Base-by-base conservation (phyloP, 202 grass and related monocot genomes). In the Setaria italica region DNA sequence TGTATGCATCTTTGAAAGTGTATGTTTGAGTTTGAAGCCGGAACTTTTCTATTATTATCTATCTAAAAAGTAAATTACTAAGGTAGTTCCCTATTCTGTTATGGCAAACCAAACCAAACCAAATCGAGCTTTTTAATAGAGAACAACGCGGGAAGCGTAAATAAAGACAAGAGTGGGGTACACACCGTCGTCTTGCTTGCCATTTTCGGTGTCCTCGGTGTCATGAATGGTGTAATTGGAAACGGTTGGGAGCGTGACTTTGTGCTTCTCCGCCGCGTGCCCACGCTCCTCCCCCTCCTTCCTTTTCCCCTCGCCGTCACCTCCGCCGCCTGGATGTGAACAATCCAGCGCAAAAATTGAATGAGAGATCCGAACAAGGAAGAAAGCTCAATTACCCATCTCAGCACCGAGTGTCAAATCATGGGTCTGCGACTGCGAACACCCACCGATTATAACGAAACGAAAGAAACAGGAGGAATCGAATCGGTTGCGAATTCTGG, bases 171-270 rank as follows among this genome's bases (percentile, higher is more conserved):
- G 39, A 42, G 9, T 33, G 9, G 8, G 78, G 51, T 21, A 65
- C 73, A 45, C 75, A 95, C 90, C 90, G 84, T 91, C 48, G 53
- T 47, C 65, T 59, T 57, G 62, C 60, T 85, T 93, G 11, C 67
- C 62, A 48, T 32, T 73, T 49, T 86, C 67, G 21, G 55, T 33
- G 77, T 92, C 87, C 35, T 88, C 87, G 12, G 81, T 56, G 67
- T 94, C 93, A 74, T 90, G 89, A 66, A 99, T 96, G 48, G 93
- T 92, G 86, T 94, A 96, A 88, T 96, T 99, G 53, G 96, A 95
- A 64, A 99, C 90, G 37, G 96, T 99, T 75, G 96, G 96, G 32
- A 96, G 90, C 30, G 91, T 94, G 62, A 99, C 72, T 68, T 79
- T 88, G 53, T 91, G 90, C 72, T 92, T 82, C 17, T 81, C 56